A percentile compares a stretch with the other conserved stretches of the same genome.
These are phyloP conservation scores for Zostera marina DNA, from an alignment of 116 monocot genomes.

Conservation along the genomic window DNA sequence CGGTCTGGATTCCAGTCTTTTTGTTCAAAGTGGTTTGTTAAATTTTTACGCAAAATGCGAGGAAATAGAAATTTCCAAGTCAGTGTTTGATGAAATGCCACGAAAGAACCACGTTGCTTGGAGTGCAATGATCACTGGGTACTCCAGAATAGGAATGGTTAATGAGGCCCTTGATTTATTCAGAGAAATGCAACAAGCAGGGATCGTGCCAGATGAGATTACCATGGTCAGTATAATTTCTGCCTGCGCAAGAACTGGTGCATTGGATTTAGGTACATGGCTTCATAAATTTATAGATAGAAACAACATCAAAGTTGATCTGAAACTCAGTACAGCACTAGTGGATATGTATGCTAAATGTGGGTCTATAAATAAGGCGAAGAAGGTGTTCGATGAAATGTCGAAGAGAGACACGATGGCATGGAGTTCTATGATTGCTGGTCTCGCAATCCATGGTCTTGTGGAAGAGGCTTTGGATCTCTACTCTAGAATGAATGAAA, in stretches of 20 bases:
- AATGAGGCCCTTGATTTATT: conserved; percentile 67
- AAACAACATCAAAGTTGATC: conserved; percentile 48
- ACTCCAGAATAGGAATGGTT: conserved; percentile 70
- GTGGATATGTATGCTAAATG: conserved; percentile 93
- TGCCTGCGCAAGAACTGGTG: conserved; percentile 72
- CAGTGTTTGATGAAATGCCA: conserved; percentile 37
- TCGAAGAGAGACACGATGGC: conserved; percentile 52
- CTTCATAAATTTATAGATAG: conserved; percentile 61
- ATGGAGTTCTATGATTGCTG: conserved; percentile 88
- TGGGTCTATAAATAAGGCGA: conserved; percentile 50
- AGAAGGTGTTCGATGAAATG: conserved; percentile 61
- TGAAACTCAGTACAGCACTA: conserved; percentile 59
- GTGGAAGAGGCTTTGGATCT: conserved; percentile 61
- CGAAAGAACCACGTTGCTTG: conserved; percentile 61
- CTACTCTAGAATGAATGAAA: conserved; percentile 50
- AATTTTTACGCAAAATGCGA: conserved; percentile 73
- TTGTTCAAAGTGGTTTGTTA: conserved; percentile 56
- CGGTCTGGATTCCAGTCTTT: conserved; percentile 48
- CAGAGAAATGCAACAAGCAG: conserved; percentile 49
- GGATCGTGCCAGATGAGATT: conserved; percentile 61
- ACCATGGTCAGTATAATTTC: conserved; percentile 88
- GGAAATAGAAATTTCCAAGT: conserved; percentile 26
- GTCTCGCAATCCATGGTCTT: conserved; percentile 64
- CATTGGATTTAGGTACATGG: conserved; percentile 75
- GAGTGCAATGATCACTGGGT: conserved; percentile 89